phyloP scores from a whole-genome alignment of 768 basidiomycete genomes.

The Ramaria sp. region DNA sequence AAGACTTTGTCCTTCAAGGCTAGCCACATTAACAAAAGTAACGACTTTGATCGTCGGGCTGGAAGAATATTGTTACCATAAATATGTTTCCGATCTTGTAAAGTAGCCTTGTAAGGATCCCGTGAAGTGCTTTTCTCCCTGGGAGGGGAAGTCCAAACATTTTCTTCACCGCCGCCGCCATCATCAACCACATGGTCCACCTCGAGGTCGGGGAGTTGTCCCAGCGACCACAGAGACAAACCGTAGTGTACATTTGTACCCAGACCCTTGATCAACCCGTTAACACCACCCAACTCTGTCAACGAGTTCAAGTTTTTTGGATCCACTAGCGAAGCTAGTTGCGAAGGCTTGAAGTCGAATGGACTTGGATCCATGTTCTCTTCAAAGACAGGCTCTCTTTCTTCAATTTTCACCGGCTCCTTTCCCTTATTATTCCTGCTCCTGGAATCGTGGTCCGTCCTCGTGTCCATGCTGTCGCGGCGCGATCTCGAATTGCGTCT shows the following conservation, averaged over 20 bases:
- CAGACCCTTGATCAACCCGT: conserved; percentile 57
- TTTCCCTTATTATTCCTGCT: background rate
- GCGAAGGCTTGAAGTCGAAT: conserved; percentile 61
- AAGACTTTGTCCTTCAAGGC: conserved; percentile 87
- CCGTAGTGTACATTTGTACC: conserved; percentile 45
- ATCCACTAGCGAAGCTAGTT: conserved; percentile 79
- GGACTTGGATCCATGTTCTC: conserved; percentile 50
- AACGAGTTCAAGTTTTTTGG: conserved; percentile 72
- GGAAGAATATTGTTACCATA: conserved; percentile 76
- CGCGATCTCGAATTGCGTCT: background rate
- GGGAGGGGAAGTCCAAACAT: background rate
- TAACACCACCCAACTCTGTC: conserved; percentile 56
- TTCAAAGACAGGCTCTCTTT: background rate
- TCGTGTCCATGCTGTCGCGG: background rate
- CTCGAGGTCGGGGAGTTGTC: background rate
- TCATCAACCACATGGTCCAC: background rate
- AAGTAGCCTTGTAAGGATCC: conserved; percentile 27
- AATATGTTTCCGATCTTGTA: conserved; percentile 52
- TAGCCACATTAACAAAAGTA: conserved; percentile 73
- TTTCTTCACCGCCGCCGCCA: conserved; percentile 1
- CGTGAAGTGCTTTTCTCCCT: background rate
- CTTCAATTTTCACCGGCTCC: background rate
- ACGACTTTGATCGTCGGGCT: conserved; percentile 49
- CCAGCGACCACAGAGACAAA: conserved; percentile 17
- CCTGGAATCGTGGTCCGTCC: background rate